Evolutionary conservation across 2,329 filamentous ascomycete species (phyloP).

Genomic region (Thelonectria rubi): DNA sequence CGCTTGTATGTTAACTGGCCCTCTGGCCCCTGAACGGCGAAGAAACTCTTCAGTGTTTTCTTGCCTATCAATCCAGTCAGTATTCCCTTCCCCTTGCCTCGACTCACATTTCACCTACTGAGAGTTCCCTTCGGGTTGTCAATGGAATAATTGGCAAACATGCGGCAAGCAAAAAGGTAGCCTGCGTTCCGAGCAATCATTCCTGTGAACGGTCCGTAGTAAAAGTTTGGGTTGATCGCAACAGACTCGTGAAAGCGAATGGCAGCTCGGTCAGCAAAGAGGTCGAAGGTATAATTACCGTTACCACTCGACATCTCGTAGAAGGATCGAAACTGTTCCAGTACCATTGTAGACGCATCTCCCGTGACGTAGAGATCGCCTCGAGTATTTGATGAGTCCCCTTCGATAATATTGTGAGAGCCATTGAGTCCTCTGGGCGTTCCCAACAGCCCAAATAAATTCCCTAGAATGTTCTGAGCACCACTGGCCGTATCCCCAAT

Average conservation of each 20-base stretch:
- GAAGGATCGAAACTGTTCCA: slow-evolving; percentile 53
- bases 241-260: slow-evolving; percentile 57
- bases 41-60: slow-evolving; percentile 56
- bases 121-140: slow-evolving; percentile 49
- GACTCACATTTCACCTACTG: slow-evolving; percentile 16
- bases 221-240: slow-evolving; percentile 61
- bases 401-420: slow-evolving; percentile 64
- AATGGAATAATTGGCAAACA: slow-evolving; percentile 55
- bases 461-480: slow-evolving; percentile 53
- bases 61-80: slow-evolving; percentile 32
- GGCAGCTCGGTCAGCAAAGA: slow-evolving; percentile 48
- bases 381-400: slow-evolving; percentile 59
- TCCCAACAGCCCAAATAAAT: slow-evolving; percentile 54
- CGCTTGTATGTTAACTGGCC: slow-evolving; percentile 52
- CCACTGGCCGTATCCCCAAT: slow-evolving; percentile 55
- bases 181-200: slow-evolving; percentile 57
- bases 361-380: slow-evolving; percentile 61
- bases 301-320: slow-evolving; percentile 22
- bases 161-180: slow-evolving; percentile 53
- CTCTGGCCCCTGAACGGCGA: slow-evolving; percentile 52
- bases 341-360: slow-evolving; percentile 59
- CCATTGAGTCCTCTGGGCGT: slow-evolving; percentile 54
- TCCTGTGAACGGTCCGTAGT: slow-evolving; percentile 60
- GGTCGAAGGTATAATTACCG: slow-evolving; percentile 46
- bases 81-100: too few relatives aligned